Evolutionary conservation across 805 yeast species (phyloP), one percentile per base, ranked within the genome.

Genomic region (Cyberlindnera suaveolens): DNA sequence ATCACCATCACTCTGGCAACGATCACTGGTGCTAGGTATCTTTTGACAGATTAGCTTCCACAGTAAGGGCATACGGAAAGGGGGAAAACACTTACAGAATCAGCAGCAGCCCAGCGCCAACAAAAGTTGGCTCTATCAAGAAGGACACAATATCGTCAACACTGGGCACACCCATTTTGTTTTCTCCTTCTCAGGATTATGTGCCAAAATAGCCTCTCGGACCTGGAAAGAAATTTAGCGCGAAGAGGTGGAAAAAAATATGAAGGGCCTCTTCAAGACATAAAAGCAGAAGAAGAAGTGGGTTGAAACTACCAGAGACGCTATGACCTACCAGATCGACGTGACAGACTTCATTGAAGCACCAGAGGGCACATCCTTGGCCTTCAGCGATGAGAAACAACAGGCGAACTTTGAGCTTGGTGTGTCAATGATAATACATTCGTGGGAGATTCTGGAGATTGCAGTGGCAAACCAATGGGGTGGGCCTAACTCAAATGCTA

Each of bases 391-490:
- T 50, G 82, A 75, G 42, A 77, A 75, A 52, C 85, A 80, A 52
- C 95, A 85, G 63, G 88, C 85, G 15, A 80, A 85, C 50, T 89
- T 93, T 58, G 98, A 91, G 64, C 73, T 93, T 13, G 99, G 97
- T 10, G 90, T 87, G 1, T 82, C 96, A 27, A 85, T 90, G 95
- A 80, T 85, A 31, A 65, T 93, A n/a, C 79, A 90, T 62, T 73
- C 75, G 45, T 93, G 99, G 99, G 93, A 89, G 46, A 89, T 85
- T 19, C 68, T 93, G 40, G 73, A 77, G 38, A 83, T 85, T 1
- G 99, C 99, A 0, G 98, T 93, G 9, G 95, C 79, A 6, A 88
- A 86, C 61, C 70, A 73, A 27, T 93, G 99, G 98, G 99, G 99
- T 46, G 99, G 99, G 1, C 80, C 96, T 13, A 85, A 86, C 31